Conservation (phyloP, 805 yeast genomes). For the Ogataea minuta region DNA sequence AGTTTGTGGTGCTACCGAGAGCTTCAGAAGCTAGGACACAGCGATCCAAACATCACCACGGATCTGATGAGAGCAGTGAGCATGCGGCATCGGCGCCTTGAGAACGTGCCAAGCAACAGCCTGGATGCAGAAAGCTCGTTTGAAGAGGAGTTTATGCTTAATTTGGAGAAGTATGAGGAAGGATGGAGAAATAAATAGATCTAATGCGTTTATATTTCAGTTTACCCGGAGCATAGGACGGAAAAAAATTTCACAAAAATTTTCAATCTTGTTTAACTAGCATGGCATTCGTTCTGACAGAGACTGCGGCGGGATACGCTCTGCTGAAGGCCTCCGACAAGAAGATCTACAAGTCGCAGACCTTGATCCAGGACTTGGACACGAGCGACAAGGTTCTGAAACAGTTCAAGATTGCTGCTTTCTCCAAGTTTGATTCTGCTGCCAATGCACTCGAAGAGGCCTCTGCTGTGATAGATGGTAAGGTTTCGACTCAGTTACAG, state of each 20-base stretch:
- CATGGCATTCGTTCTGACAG: slow-evolving; percentile 90
- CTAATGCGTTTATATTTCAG: background rate
- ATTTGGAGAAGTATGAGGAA: slow-evolving; percentile 5
- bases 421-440: slow-evolving; percentile 91
- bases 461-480: slow-evolving; percentile 87
- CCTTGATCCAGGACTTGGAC: slow-evolving; percentile 72
- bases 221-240: slow-evolving; percentile 10
- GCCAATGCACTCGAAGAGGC: slow-evolving; percentile 96
- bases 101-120: background rate
- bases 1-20: slow-evolving; percentile 27
- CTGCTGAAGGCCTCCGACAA: slow-evolving; percentile 96
- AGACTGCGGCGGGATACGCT: slow-evolving; percentile 99
- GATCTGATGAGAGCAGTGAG: slow-evolving; percentile 24
- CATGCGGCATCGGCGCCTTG: slow-evolving; percentile 11
- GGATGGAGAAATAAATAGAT: background rate
- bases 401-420: slow-evolving; percentile 92
- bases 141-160: slow-evolving; percentile 9
- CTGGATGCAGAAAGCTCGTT: slow-evolving; percentile 1
- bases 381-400: slow-evolving; percentile 81
- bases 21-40: slow-evolving; percentile 17
- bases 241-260: slow-evolving; percentile 14
- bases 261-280: slow-evolving; percentile 11
- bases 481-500: slow-evolving; percentile 82
- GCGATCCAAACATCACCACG: slow-evolving; percentile 13
- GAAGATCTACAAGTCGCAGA: slow-evolving; percentile 84